Evolutionary conservation across 2,329 filamentous ascomycete species (phyloP).

Genomic region (Corinectria fuckeliana): DNA sequence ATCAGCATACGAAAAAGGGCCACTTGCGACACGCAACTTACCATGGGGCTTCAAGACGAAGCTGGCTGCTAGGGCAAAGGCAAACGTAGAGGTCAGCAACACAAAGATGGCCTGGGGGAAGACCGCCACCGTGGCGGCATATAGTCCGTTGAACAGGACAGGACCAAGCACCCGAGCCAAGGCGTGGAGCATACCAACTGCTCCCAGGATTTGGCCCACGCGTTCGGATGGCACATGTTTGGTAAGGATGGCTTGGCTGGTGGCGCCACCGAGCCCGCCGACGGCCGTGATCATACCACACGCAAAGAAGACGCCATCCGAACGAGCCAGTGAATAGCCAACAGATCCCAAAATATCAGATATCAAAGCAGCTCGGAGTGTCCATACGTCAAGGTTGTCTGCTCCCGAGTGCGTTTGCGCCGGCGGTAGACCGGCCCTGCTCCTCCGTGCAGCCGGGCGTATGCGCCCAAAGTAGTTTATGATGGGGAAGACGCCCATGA

Average conservation of each 20-base stretch:
- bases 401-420: conserved; percentile 69
- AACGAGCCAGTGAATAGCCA: conserved; percentile 74
- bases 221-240: conserved; percentile 87
- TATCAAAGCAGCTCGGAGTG: conserved; percentile 76
- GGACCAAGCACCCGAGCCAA: conserved; percentile 81
- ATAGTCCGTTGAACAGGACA: conserved; percentile 84
- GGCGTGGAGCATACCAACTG: conserved; percentile 84
- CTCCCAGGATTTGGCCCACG: conserved; percentile 87
- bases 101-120: conserved; percentile 88
- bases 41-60: conserved; percentile 77
- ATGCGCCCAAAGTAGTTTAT: conserved; percentile 77
- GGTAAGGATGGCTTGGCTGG: conserved; percentile 81
- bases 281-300: conserved; percentile 77
- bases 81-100: conserved; percentile 71
- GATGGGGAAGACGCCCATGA: conserved; percentile 77
- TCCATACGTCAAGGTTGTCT: conserved; percentile 76
- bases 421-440: conserved; percentile 44
- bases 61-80: conserved; percentile 67
- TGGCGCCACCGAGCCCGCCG: conserved; percentile 86
- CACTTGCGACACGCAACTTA: conserved; percentile 56
- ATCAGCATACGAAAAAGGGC: conserved; percentile 22
- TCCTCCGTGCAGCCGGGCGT: conserved; percentile 52
- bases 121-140: conserved; percentile 77
- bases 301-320: conserved; percentile 68
- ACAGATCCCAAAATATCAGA: conserved; percentile 79